Evolutionary conservation across 139 green algal genomes (phyloP), one percentile per base, ranked within the genome.

Genomic region (Auxenochlorella pyrenoidosa): DNA sequence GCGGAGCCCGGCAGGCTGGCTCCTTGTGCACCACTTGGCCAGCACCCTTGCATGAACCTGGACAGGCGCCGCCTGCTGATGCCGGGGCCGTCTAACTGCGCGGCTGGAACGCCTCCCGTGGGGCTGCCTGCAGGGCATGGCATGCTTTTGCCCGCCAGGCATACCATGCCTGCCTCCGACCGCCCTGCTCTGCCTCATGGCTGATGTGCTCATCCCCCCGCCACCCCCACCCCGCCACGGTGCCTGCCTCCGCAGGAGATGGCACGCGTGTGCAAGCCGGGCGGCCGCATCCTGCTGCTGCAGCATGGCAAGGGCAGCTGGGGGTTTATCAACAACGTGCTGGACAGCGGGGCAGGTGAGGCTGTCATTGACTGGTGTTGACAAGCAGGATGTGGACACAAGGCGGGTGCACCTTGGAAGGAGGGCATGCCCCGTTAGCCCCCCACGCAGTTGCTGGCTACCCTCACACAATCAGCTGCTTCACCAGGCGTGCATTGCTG

Each of bases 271-370:
- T 88, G 90, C 38, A 94, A 93, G 78, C 92, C 92, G n/a, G 92
- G 90, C 30, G 94, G 94, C 0, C 73, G 83, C 24, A 86, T 96
- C 5, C 71, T 96, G 40, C 90, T 97, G 79, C 77, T 97, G 72
- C 91, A 97, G 89, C 94, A 97, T 84, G 94, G 94, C 18, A 65
- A 79, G 6, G 85, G 72, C 54, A 88, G 44, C 12, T 90, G 86
- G 77, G 63, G 58, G n/a, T 95, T 89, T 59, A 38, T 96, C 22
- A 94, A 94, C 66, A 89, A 84, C 0, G 87, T 93, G 0, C 84
- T 96, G 32, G 90, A 95, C 71, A 66, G 75, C 24, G 76, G 89
- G 32, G 91, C 90, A 59, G 66, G 82, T 40, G 47, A 54, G 43
- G 34, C 68, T 21, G 66, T 1, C n/a, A 12, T 71, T 10, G 28